These are phyloP conservation scores for Penicillium roqueforti DNA, from an alignment of 495 filamentous ascomycete genomes.

Conservation along the genomic window DNA sequence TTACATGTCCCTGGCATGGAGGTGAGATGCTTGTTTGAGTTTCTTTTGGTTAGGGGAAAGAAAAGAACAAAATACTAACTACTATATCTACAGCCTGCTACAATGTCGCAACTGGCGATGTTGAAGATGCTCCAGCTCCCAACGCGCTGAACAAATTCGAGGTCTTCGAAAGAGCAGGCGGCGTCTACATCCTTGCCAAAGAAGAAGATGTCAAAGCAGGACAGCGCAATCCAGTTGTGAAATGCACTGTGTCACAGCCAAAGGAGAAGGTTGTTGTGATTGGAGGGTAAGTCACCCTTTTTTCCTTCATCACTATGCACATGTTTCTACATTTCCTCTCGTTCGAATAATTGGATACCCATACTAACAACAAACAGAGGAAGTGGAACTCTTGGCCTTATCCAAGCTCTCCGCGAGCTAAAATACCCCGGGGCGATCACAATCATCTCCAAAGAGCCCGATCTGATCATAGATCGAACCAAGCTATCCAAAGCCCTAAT, in stretches of 20 bases:
- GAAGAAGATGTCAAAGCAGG: conserved; percentile 74
- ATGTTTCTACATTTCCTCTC: too few relatives aligned
- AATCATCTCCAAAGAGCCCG: conserved; percentile 77
- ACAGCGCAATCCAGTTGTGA: conserved; percentile 65
- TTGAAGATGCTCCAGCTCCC: conserved; percentile 89
- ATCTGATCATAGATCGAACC: conserved; percentile 84
- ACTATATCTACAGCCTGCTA: conserved; percentile 69
- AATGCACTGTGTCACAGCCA: conserved; percentile 57
- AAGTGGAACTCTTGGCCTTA: conserved; percentile 70
- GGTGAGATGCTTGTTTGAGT: conserved; percentile 46
- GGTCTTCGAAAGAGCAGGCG: conserved; percentile 70
- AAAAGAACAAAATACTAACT: neutral
- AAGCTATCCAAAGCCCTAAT: conserved; percentile 95
- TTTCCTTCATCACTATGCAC: neutral
- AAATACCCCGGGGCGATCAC: conserved; percentile 81
- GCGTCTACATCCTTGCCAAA: conserved; percentile 78
- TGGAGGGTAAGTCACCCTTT: conserved; percentile 57
- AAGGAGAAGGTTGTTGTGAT: conserved; percentile 76
- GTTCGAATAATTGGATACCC: too few relatives aligned
- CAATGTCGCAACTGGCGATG: conserved; percentile 79
- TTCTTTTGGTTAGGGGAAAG: neutral
- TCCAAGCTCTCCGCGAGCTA: conserved; percentile 76
- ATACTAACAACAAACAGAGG: conserved; percentile 44
- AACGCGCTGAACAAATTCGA: conserved; percentile 79
- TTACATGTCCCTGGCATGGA: conserved; percentile 96